These are phyloP conservation scores for Silene vulgaris DNA, from an alignment of 179 eudicot genomes.

Conservation along the genomic window DNA sequence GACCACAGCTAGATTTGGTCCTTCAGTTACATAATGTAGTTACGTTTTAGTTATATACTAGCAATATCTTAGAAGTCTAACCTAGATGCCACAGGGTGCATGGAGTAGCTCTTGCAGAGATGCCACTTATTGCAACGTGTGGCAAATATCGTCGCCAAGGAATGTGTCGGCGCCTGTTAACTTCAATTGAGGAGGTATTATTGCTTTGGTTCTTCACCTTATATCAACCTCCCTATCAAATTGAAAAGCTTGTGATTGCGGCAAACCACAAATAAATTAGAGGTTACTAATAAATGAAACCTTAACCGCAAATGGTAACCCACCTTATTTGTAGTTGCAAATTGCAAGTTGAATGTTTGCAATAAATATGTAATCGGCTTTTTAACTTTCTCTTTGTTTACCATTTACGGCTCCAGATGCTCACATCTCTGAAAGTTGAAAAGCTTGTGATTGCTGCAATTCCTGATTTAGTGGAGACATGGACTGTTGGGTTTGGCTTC, in stretches of 20 bases:
- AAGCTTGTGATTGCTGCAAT: constrained; percentile 86
- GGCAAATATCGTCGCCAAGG: constrained; percentile 84
- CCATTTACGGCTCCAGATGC: constrained; percentile 48
- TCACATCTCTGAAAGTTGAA: constrained; percentile 71
- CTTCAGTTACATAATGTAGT: not conserved
- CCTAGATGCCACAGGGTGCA: constrained; percentile 58
- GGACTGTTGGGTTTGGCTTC: constrained; percentile 84
- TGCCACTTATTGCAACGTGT: constrained; percentile 95
- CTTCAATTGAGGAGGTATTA: constrained; percentile 70
- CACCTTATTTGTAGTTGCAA: too few species aligned
- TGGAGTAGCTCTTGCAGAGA: constrained; percentile 73
- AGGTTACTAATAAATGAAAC: too few species aligned
- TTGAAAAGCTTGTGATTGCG: too few species aligned
- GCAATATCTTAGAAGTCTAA: not conserved
- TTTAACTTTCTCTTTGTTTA: constrained; percentile 4
- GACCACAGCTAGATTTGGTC: not conserved
- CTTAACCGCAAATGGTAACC: too few species aligned
- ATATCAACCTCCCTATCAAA: not conserved
- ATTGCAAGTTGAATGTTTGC: too few species aligned
- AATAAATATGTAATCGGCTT: not conserved
- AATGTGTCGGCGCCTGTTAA: constrained; percentile 79
- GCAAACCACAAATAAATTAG: too few species aligned
- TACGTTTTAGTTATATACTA: constrained; percentile 7
- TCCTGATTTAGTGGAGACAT: constrained; percentile 72
- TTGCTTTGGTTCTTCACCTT: not conserved